These are phyloP conservation scores for Silene latifolia DNA, from an alignment of 148 eudicot species.

Conservation along the genomic window DNA sequence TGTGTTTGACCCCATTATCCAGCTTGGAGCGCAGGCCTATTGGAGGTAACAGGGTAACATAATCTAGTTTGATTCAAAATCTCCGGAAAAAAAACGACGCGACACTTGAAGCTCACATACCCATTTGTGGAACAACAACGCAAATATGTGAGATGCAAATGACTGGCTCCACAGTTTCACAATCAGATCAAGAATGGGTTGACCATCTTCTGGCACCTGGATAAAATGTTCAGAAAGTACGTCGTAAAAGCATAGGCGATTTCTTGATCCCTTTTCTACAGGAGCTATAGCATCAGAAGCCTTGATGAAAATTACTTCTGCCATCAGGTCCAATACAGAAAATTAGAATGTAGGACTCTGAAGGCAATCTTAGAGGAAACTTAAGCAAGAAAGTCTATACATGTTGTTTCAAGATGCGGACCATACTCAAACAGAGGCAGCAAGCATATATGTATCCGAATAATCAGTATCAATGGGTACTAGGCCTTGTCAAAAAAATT, in stretches of 20 bases:
- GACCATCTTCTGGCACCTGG: slow-evolving; percentile 60
- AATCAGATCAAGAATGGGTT: slow-evolving; percentile 76
- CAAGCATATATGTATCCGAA: not conserved
- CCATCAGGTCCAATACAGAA: slow-evolving; percentile 35
- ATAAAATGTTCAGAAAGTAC: slow-evolving; percentile 84
- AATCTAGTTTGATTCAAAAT: not conserved
- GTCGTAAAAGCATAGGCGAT: slow-evolving; percentile 66
- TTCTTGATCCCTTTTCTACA: slow-evolving; percentile 36
- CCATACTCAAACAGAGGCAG: slow-evolving; percentile 7
- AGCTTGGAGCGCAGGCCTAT: too few species aligned
- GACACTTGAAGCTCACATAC: slow-evolving; percentile 32
- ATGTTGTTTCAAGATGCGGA: not conserved
- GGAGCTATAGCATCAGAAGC: slow-evolving; percentile 50
- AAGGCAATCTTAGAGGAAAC: slow-evolving; percentile 8
- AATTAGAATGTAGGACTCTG: slow-evolving; percentile 17
- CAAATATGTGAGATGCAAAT: slow-evolving; percentile 86
- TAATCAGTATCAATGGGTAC: not conserved
- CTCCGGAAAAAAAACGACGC: not conserved
- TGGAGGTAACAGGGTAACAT: not conserved
- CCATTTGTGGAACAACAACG: slow-evolving; percentile 91
- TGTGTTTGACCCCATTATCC: too few species aligned
- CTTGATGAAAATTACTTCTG: slow-evolving; percentile 71
- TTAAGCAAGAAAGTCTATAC: not conserved
- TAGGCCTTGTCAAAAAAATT: too few species aligned
- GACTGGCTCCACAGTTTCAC: slow-evolving; percentile 96